phyloP scores from a whole-genome alignment of 495 filamentous ascomycete species.

The Penicillium bialowiezense region DNA sequence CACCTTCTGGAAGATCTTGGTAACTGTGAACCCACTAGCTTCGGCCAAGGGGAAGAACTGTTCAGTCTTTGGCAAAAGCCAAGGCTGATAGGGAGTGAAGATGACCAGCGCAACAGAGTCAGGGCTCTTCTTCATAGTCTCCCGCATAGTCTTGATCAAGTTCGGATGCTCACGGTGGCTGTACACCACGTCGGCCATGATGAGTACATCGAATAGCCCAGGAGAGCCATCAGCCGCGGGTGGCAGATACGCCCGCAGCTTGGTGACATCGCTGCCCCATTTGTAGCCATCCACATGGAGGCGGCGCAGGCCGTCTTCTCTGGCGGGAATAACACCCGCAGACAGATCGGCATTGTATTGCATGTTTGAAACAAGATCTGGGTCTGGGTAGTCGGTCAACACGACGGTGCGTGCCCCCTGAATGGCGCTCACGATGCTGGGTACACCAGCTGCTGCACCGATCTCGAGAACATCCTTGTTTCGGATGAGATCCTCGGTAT shows the following conservation, averaged over 20 bases:
- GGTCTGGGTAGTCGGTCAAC: conserved; percentile 86
- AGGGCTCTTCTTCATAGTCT: conserved; percentile 53
- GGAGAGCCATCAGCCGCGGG: conserved; percentile 10
- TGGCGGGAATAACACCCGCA: conserved; percentile 20
- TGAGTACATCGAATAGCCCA: conserved; percentile 68
- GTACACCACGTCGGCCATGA: conserved; percentile 87
- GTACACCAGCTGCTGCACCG: conserved; percentile 84
- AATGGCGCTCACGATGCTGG: conserved; percentile 72
- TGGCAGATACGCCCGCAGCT: conserved; percentile 51
- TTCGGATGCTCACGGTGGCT: conserved; percentile 80
- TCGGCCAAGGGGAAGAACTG: conserved; percentile 77
- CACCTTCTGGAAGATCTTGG: conserved; percentile 74
- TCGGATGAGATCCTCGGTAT: conserved; percentile 51
- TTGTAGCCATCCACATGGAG: conserved; percentile 66
- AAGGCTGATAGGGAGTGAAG: conserved; percentile 90
- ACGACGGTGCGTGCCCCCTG: conserved; percentile 68
- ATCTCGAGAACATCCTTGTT: conserved; percentile 77
- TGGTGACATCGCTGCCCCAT: conserved; percentile 65
- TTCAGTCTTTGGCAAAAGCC: conserved; percentile 80
- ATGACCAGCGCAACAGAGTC: conserved; percentile 74
- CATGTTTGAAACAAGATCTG: conserved; percentile 74
- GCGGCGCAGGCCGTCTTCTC: conserved; percentile 25
- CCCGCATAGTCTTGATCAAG: conserved; percentile 65
- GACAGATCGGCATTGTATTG: conserved; percentile 63
- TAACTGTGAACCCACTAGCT: conserved; percentile 65